phyloP scores from a whole-genome alignment of 179 eudicot genomes.

The Vitellaria paradoxa region DNA sequence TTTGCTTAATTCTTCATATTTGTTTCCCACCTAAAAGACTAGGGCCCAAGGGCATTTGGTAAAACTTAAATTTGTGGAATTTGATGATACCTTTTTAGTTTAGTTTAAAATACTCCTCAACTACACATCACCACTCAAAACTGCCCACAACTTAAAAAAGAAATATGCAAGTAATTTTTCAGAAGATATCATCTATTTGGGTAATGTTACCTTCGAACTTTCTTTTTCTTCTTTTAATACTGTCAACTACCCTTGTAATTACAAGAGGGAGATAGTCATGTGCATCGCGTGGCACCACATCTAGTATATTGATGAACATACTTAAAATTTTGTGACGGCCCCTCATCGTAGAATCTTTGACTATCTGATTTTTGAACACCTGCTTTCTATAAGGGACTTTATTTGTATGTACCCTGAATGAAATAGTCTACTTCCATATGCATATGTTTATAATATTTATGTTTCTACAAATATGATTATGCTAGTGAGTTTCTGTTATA shows the following conservation, averaged over 20 bases:
- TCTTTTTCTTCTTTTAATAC: background rate
- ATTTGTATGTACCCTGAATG: background rate
- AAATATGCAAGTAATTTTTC: too few relatives aligned
- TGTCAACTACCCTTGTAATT: background rate
- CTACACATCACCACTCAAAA: too few relatives aligned
- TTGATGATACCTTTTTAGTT: too few relatives aligned
- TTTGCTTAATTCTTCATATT: too few relatives aligned
- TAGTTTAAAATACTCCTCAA: too few relatives aligned
- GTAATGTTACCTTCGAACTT: too few relatives aligned
- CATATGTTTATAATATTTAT: background rate
- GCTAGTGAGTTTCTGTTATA: background rate
- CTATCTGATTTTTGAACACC: background rate
- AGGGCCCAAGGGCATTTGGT: too few relatives aligned
- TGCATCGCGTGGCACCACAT: background rate
- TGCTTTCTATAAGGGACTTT: background rate
- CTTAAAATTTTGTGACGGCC: background rate
- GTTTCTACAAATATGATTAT: background rate
- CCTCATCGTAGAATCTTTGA: background rate
- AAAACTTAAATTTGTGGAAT: too few relatives aligned
- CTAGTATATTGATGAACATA: background rate
- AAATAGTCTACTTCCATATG: constrained; percentile 1
- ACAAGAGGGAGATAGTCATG: background rate
- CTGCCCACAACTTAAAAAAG: too few relatives aligned
- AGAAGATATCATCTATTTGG: too few relatives aligned
- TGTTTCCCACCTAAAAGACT: too few relatives aligned